A percentile compares a stretch with the other conserved stretches of the same genome.
Evolutionary conservation across 129 eudicot species (phyloP).

Genomic region (Daucus carota): DNA sequence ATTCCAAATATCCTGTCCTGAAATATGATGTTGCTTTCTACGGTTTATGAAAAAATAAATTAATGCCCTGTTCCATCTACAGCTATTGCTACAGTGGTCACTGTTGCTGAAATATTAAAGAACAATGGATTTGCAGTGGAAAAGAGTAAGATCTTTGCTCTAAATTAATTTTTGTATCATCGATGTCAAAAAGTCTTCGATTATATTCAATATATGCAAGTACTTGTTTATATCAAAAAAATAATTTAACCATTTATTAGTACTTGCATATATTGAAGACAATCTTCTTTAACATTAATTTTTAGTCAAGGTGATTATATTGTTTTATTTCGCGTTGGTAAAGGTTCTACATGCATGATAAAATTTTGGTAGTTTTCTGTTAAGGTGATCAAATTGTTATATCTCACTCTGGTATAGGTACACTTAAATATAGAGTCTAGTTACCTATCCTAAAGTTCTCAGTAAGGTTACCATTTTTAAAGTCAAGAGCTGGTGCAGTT

Average conservation of each 20-base stretch:
- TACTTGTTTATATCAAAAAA: too few relatives aligned
- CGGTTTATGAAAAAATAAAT: not conserved
- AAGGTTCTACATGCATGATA: not conserved
- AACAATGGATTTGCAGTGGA: conserved; percentile 53
- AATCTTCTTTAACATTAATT: not conserved
- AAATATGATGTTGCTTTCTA: not conserved
- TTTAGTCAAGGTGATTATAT: not conserved
- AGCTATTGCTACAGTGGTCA: conserved; percentile 56
- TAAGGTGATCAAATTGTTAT: not conserved
- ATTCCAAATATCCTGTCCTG: not conserved
- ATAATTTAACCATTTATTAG: too few relatives aligned
- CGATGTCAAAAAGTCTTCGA: not conserved
- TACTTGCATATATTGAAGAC: too few relatives aligned
- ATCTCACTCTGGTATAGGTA: not conserved
- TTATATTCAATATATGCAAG: not conserved
- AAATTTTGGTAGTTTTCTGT: not conserved
- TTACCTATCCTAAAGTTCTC: not conserved
- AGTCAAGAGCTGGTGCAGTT: not conserved
- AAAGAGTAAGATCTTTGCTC: conserved; percentile 26
- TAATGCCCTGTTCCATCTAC: conserved; percentile 10
- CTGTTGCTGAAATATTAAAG: conserved; percentile 50
- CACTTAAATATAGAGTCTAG: not conserved
- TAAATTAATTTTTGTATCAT: not conserved
- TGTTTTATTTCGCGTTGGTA: not conserved
- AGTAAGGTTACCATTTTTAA: not conserved